A percentile compares a stretch with the other conserved stretches of the same genome.
phyloP scores from a whole-genome alignment of 345 rosid species.

The Hibiscus trionum region DNA sequence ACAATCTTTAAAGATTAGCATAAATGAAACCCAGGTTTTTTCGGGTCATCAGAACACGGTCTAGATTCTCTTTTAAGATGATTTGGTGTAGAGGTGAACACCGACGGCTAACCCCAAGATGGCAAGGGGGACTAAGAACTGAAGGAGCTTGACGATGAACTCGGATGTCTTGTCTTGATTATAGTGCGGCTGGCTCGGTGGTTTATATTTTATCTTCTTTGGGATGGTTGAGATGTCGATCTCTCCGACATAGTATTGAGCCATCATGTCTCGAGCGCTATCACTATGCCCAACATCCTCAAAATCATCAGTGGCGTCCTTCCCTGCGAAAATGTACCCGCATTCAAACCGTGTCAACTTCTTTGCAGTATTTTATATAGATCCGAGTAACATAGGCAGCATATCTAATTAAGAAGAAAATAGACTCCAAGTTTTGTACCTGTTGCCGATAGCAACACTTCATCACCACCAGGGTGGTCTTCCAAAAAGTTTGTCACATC shows the following conservation, averaged over 20 bases:
- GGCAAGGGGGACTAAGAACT: constrained; percentile 65
- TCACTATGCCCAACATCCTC: constrained; percentile 67
- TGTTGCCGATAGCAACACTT: constrained; percentile 41
- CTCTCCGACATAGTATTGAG: constrained; percentile 51
- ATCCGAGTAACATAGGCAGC: background rate
- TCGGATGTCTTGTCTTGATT: constrained; percentile 82
- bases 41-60: background rate
- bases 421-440: constrained; percentile 18
- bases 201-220: constrained; percentile 36
- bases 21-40: background rate
- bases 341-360: background rate
- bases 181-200: constrained; percentile 67
- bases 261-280: constrained; percentile 54
- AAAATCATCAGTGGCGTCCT: constrained; percentile 73
- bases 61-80: constrained; percentile 22
- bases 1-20: background rate
- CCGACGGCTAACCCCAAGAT: constrained; percentile 76
- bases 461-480: constrained; percentile 58
- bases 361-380: background rate
- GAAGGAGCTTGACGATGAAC: constrained; percentile 69
- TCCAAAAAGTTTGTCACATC: constrained; percentile 47
- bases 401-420: no score
- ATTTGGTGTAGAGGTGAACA: constrained; percentile 55
- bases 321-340: constrained; percentile 28
- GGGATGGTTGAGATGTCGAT: constrained; percentile 61